Base-by-base conservation (phyloP, 148 eudicot genomes). In the Cornus controversa region DNA sequence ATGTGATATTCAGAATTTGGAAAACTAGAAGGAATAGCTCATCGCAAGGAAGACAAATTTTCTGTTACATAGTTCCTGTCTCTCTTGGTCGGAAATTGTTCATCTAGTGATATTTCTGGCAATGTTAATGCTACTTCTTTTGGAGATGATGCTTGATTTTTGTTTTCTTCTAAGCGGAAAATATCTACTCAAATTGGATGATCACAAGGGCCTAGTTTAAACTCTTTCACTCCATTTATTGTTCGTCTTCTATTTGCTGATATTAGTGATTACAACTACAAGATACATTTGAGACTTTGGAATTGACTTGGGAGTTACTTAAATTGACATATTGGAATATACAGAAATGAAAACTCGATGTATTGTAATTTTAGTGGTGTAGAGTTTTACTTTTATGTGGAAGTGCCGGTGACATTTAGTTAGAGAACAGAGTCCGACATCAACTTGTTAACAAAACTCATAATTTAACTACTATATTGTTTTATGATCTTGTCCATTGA, bases 221-320 rank as follows among this genome's bases (percentile, higher is more conserved):
- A 63, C 23, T 40, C 54, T 23, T 66, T 70, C 31, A 4, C 13
- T 70, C 47, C 18, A 45, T 70, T 26, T 45, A 45, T 15, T 42
- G 58, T 47, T 45, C 7, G 10, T 42, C 16, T 24, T 24, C 13
- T 25, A 42, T 36, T 36, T 45, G 37, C 26, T 27, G 20, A 9
- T 27, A 50, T 66, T 23, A 40, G 6, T 64, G 8, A 45, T 45
- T 24, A 13, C 25, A 25, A 64, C 20, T 40, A 40, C 77, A 42
- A 42, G 24, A 27, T 65, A 75, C 42, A 16, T 74, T 63, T 31
- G 23, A 63, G 54, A 29, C 36, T 26, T 74, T 64, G 77, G 68
- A 70, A 62, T 0, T 25, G 50, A 42, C 25, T 75, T 15, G 8
- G 5, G 70, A 24, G 70, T 25, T 75, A 63, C 42, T 25, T 75